Conservation (phyloP, 2,329 filamentous ascomycete genomes). For the Proliferodiscus dingleyae region DNA sequence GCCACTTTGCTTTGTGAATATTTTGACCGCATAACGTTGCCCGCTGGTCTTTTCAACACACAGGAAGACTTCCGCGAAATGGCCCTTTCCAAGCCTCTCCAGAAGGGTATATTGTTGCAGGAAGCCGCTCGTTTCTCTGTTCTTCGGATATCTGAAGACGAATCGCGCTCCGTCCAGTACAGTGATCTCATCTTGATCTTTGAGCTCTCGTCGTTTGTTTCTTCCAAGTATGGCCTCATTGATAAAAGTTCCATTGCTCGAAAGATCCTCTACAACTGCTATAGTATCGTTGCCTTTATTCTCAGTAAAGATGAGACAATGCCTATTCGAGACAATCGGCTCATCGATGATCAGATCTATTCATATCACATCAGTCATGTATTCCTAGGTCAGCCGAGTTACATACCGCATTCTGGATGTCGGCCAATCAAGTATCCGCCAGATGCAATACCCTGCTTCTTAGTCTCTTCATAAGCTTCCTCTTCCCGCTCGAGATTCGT, state of each 20-base stretch:
- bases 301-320: constrained; percentile 64
- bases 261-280: constrained; percentile 86
- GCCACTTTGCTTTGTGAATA: constrained; percentile 83
- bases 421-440: constrained; percentile 88
- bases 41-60: constrained; percentile 84
- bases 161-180: constrained; percentile 82
- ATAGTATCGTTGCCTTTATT: constrained; percentile 54
- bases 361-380: constrained; percentile 1
- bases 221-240: constrained; percentile 88
- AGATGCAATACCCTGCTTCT: constrained; percentile 58
- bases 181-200: constrained; percentile 86
- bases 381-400: neutral
- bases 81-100: constrained; percentile 85
- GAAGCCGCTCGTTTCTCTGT: constrained; percentile 70
- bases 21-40: constrained; percentile 83
- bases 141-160: constrained; percentile 84
- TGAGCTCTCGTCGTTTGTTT: constrained; percentile 83
- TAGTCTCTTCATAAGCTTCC: constrained; percentile 57
- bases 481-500: constrained; percentile 49
- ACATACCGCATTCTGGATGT: constrained; percentile 87
- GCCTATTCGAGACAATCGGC: constrained; percentile 81
- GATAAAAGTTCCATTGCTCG: constrained; percentile 93
- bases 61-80: constrained; percentile 90
- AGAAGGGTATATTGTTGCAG: constrained; percentile 79
- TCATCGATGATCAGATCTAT: constrained; percentile 71